Conservation (phyloP, 441 rosid genomes). For the Erysimum cheiri region DNA sequence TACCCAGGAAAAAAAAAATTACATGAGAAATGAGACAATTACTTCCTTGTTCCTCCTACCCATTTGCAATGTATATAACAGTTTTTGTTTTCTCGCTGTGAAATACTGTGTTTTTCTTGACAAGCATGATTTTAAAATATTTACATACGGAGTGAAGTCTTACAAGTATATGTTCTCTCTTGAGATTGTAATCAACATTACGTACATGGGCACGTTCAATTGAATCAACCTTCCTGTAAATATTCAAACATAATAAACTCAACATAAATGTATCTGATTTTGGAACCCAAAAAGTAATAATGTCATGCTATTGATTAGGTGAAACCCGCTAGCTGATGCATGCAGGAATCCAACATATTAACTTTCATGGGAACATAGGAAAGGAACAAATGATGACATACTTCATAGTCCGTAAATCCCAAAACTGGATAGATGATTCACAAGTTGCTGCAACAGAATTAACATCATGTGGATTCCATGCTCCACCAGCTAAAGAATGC, state of each 20-base stretch:
- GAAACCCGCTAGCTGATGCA: not conserved
- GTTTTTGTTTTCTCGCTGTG: conserved; percentile 2
- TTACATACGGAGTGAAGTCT: conserved; percentile 35
- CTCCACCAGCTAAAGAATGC: conserved; percentile 85
- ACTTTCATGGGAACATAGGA: conserved; percentile 13
- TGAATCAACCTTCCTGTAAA: conserved; percentile 73
- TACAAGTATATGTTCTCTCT: conserved; percentile 71
- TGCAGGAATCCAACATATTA: not conserved
- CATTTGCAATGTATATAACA: not conserved
- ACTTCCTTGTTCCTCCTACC: conserved; percentile 8
- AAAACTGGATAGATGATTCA: conserved; percentile 85
- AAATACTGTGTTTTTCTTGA: conserved; percentile 6
- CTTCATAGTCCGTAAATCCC: conserved; percentile 87
- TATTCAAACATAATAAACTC: conserved; percentile 26
- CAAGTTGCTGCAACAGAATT: conserved; percentile 76
- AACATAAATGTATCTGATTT: conserved; percentile 9
- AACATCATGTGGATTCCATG: conserved; percentile 91
- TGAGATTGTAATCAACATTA: conserved; percentile 65
- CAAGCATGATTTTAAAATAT: not conserved
- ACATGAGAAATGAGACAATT: not conserved
- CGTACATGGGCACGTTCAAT: conserved; percentile 70
- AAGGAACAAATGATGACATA: conserved; percentile 49
- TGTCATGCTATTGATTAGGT: conserved; percentile 17
- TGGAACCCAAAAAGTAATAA: conserved; percentile 5
- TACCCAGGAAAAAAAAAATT: not conserved